These are phyloP conservation scores for Aspergillus fijiensis DNA, from an alignment of 2,329 filamentous ascomycete genomes.

Conservation along the genomic window DNA sequence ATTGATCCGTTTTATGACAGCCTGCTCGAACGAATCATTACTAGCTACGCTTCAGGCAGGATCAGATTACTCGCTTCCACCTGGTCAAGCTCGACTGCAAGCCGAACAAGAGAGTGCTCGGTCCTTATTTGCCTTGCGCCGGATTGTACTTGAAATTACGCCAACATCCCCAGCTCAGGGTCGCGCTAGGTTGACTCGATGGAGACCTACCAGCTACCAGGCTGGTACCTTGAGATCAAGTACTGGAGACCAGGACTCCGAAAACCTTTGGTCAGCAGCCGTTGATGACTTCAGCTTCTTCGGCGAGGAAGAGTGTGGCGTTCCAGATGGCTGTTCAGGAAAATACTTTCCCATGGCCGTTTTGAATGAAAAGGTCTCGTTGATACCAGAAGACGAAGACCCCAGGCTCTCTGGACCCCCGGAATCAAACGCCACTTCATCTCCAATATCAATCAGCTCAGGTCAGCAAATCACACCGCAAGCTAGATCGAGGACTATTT, in stretches of 20 bases:
- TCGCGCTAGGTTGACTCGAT: conserved; percentile 26
- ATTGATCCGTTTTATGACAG: conserved; percentile 56
- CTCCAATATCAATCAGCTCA: conserved; percentile 14
- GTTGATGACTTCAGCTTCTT: conserved; percentile 63
- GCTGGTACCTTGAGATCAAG: conserved; percentile 53
- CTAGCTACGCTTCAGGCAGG: conserved; percentile 54
- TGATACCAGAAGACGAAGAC: conserved; percentile 38
- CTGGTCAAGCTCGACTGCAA: conserved; percentile 51
- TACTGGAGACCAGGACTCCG: conserved; percentile 60
- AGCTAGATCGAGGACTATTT: background rate
- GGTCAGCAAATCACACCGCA: background rate
- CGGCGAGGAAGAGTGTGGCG: conserved; percentile 55
- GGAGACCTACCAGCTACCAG: conserved; percentile 47
- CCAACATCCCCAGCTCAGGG: conserved; percentile 26
- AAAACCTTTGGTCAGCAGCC: conserved; percentile 60
- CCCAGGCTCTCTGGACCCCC: conserved; percentile 17
- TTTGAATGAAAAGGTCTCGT: conserved; percentile 46
- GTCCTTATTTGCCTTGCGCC: conserved; percentile 55
- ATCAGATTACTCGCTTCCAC: conserved; percentile 60
- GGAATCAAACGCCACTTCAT: conserved; percentile 14
- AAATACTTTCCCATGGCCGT: conserved; percentile 46
- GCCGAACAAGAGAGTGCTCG: conserved; percentile 52
- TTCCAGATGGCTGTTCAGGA: conserved; percentile 47
- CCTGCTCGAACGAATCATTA: conserved; percentile 56
- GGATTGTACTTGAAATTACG: conserved; percentile 57